Base-by-base conservation (phyloP, 306 rosid species). In the Ziziphus jujuba region DNA sequence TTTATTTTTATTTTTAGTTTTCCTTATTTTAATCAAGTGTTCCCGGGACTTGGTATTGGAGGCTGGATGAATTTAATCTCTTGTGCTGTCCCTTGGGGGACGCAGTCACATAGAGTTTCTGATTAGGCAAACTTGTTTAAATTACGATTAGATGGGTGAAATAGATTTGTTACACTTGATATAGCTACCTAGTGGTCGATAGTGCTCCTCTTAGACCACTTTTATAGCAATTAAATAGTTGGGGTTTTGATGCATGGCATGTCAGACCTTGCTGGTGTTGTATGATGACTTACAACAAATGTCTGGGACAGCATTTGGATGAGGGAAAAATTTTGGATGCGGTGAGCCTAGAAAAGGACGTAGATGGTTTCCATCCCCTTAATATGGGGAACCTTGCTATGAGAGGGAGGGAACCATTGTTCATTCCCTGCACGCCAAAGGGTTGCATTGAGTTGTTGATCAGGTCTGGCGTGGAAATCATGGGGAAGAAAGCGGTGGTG, bases 311-410 rank as follows among this genome's bases (percentile, higher is more conserved):
- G 97, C 98, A 92, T 87, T 77, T 87, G 76, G 84, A 87, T 24
- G 98, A 84, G 84, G 82, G 75, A 52, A 78, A 75, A 48, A 68
- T 89, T 65, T 70, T 88, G 80, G 84, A 83, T 72, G 73, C 72
- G 72, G 31, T 89, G 17, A 69, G 74, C 72, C 81, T 88, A 22
- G 97, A 89, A 63, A 92, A 89, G 65, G 98, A 92, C 51, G 97
- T 92, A 8, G 98, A 92, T 65, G 98, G 98, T 57, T 90, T 92
- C 54, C 92, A 90, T 81, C 98, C 96, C 62, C 68, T 86, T 34
- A 92, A 84, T 73, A 83, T 87, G 78, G 96, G 97, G 70, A 82
- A 81, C 81, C 89, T 92, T 62, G 91, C 98, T n/a, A 74, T 87
- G 79, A 77, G 81, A 61, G 98, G 97, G 71, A 81, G 85, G 76